phyloP scores from a whole-genome alignment of 2,329 filamentous ascomycete species.

The Alternaria viburni region DNA sequence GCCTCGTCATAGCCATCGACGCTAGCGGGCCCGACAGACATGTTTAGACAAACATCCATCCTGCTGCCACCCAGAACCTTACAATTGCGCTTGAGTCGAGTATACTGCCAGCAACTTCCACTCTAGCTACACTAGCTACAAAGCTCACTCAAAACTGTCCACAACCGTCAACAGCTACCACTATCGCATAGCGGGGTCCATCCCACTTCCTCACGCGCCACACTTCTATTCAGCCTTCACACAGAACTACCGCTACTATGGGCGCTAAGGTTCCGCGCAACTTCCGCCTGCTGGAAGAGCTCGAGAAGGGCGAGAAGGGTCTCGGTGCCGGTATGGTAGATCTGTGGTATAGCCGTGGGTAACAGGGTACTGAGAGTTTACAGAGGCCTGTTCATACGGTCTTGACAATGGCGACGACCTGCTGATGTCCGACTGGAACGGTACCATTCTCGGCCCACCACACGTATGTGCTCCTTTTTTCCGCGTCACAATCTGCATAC shows the following conservation, averaged over 20 bases:
- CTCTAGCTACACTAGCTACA: neutral
- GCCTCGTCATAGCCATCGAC: constrained; percentile 19
- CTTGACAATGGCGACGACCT: constrained; percentile 93
- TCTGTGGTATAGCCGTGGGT: neutral
- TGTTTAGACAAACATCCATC: constrained; percentile 18
- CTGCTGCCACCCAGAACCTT: constrained; percentile 6
- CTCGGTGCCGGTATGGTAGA: constrained; percentile 75
- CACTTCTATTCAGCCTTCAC: constrained; percentile 12
- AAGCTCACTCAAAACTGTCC: neutral
- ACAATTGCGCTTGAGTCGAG: constrained; percentile 8
- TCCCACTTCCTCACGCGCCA: constrained; percentile 33
- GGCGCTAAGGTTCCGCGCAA: constrained; percentile 87
- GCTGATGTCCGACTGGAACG: constrained; percentile 98
- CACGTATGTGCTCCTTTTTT: constrained; percentile 69
- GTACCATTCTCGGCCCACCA: constrained; percentile 94
- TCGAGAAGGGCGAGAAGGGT: constrained; percentile 99
- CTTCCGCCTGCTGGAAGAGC: constrained; percentile 94
- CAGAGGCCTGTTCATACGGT: constrained; percentile 96
- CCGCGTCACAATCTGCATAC: neutral
- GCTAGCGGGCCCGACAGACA: constrained; percentile 15
- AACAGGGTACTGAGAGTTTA: constrained; percentile 11
- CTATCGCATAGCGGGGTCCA: constrained; percentile 40
- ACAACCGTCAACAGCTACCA: constrained; percentile 9
- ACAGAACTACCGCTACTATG: constrained; percentile 51
- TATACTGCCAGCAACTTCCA: constrained; percentile 1